Evolutionary conservation across 805 yeast genomes (phyloP).

Genomic region (Pichia nakasei): DNA sequence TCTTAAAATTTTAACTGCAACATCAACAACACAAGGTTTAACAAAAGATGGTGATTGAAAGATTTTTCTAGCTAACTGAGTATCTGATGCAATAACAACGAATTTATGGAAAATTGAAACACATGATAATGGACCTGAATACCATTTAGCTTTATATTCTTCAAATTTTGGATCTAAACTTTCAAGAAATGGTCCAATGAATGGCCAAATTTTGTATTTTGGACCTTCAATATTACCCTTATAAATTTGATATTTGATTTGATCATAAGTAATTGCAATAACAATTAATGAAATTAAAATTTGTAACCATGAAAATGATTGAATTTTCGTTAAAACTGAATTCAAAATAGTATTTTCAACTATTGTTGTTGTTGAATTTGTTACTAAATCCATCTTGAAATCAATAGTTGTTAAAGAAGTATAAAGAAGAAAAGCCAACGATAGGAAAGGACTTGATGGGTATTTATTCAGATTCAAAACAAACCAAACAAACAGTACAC

Average conservation of each 20-base stretch:
- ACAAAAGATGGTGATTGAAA: conserved; percentile 79
- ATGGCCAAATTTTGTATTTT: conserved; percentile 77
- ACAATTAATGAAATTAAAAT: conserved; percentile 38
- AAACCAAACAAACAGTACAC: too few relatives aligned
- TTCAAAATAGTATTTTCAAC: not conserved
- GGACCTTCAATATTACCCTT: conserved; percentile 95
- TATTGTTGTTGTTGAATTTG: conserved; percentile 5
- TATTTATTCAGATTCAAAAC: too few relatives aligned
- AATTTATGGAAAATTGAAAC: conserved; percentile 97
- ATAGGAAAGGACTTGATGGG: too few relatives aligned
- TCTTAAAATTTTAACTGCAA: conserved; percentile 85
- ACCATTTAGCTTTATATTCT: conserved; percentile 90
- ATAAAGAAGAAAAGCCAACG: too few relatives aligned
- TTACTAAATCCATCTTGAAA: not conserved
- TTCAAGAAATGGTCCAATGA: conserved; percentile 94
- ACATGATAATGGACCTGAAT: conserved; percentile 87
- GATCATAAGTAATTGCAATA: conserved; percentile 54
- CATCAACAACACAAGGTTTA: conserved; percentile 97
- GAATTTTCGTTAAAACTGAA: not conserved
- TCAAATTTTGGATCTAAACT: conserved; percentile 92
- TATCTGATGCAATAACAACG: conserved; percentile 84
- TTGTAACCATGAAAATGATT: conserved; percentile 42
- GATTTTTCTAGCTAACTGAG: conserved; percentile 83
- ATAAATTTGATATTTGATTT: conserved; percentile 63
- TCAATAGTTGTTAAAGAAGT: not conserved